These are phyloP conservation scores for Gonapodya prolifera DNA, from an alignment of 192 early-diverging fungal genomes.

Conservation along the genomic window DNA sequence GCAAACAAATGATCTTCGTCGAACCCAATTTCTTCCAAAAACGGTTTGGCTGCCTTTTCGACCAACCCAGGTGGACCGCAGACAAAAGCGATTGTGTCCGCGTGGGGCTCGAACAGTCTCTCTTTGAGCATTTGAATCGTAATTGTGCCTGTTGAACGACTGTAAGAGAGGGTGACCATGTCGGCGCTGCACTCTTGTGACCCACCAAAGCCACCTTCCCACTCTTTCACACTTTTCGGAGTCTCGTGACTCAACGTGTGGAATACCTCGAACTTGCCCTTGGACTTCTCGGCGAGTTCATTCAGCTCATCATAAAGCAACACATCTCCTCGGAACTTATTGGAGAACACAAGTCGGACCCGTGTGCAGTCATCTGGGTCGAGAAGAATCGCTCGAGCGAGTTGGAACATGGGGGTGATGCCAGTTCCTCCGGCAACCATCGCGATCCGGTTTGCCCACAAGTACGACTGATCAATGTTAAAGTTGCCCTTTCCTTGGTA, in stretches of 20 bases:
- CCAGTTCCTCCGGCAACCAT: not conserved
- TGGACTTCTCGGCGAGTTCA: not conserved
- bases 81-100: not conserved
- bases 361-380: not conserved
- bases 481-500: slow-evolving; percentile 1
- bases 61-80: not conserved
- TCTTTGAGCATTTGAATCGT: not conserved
- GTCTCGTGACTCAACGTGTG: not conserved
- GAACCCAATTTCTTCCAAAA: not conserved
- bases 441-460: slow-evolving; percentile 4
- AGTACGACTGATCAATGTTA: not conserved
- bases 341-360: not conserved
- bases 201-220: not conserved
- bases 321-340: not conserved
- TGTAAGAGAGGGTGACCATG: no score
- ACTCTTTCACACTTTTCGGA: not conserved
- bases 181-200: not conserved
- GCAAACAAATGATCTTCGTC: slow-evolving; percentile 1
- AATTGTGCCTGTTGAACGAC: not conserved
- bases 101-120: not conserved
- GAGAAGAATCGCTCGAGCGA: not conserved
- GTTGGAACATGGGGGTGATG: not conserved
- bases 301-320: not conserved
- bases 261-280: not conserved
- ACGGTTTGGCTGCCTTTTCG: not conserved